Conservation (phyloP, 2,329 filamentous ascomycete species). For the Aplosporella prunicola region DNA sequence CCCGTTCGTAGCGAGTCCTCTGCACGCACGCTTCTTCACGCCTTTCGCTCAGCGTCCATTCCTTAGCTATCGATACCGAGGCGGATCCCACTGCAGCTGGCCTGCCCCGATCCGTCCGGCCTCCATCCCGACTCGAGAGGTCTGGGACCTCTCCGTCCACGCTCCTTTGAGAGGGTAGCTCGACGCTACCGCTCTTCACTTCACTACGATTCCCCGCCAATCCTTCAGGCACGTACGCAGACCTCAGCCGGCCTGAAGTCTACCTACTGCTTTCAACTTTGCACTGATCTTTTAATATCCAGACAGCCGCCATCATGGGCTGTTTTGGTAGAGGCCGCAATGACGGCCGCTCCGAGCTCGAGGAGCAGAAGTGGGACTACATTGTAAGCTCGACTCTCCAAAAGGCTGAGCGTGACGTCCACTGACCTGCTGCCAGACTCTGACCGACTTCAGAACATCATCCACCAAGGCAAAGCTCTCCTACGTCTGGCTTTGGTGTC, state of each 20-base stretch:
- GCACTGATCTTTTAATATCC: background rate
- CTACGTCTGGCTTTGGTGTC: slow-evolving; percentile 77
- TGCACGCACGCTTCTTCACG: no score
- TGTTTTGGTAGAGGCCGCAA: slow-evolving; percentile 16
- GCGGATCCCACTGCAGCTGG: no score
- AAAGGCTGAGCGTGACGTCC: background rate
- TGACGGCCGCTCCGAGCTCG: slow-evolving; percentile 28
- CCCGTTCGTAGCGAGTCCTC: no score
- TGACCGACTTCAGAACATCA: slow-evolving; percentile 69
- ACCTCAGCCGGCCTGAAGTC: slow-evolving; percentile 9
- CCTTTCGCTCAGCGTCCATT: no score
- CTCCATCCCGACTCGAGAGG: no score
- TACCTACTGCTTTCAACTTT: background rate
- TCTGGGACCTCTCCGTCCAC: no score
- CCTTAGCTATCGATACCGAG: no score
- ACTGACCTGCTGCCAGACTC: slow-evolving; percentile 28
- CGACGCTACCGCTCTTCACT: no score
- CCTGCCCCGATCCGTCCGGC: no score
- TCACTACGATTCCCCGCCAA: no score
- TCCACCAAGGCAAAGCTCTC: slow-evolving; percentile 70
- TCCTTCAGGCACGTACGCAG: no score
- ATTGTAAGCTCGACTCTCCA: slow-evolving; percentile 52
- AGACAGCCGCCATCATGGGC: slow-evolving; percentile 7
- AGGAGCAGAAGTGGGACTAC: slow-evolving; percentile 69
- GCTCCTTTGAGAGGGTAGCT: no score